Conservation (phyloP, 108 stramenopile species). For the Asterionellopsis glacialis region DNA sequence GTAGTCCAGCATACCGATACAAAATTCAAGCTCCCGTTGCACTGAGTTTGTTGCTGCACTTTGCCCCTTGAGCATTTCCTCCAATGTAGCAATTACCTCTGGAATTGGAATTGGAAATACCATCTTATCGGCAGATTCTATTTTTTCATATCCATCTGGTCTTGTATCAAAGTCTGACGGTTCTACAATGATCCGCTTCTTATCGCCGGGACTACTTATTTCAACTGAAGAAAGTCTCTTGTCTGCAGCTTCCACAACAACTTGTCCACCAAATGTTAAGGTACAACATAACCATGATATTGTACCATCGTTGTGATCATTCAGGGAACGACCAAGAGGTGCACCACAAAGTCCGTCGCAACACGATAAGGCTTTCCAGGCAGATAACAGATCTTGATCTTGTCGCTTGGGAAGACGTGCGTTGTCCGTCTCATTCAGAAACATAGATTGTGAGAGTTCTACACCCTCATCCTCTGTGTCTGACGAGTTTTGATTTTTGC, state of each 20-base stretch:
- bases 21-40: conserved; percentile 52
- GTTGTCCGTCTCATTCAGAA: not conserved
- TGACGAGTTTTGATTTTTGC: conserved; percentile 19
- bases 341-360: conserved; percentile 78
- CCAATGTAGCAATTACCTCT: conserved; percentile 54
- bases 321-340: conserved; percentile 65
- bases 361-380: conserved; percentile 67
- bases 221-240: not conserved
- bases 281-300: conserved; percentile 64
- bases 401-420: not conserved
- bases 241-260: not conserved
- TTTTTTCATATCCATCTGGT: conserved; percentile 38
- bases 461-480: conserved; percentile 35
- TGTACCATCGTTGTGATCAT: conserved; percentile 72
- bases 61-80: conserved; percentile 7
- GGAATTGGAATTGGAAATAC: conserved; percentile 76
- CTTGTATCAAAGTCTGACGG: conserved; percentile 68
- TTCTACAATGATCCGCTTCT: conserved; percentile 2
- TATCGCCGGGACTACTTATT: not conserved
- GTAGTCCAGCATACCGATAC: conserved; percentile 68
- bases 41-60: conserved; percentile 19
- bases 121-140: conserved; percentile 34
- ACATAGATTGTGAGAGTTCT: conserved; percentile 22
- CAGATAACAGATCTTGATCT: conserved; percentile 15
- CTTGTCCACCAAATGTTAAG: conserved; percentile 64